These are phyloP conservation scores for Exsudoporus floridanus DNA, from an alignment of 1,284 basidiomycete species.

Conservation along the genomic window DNA sequence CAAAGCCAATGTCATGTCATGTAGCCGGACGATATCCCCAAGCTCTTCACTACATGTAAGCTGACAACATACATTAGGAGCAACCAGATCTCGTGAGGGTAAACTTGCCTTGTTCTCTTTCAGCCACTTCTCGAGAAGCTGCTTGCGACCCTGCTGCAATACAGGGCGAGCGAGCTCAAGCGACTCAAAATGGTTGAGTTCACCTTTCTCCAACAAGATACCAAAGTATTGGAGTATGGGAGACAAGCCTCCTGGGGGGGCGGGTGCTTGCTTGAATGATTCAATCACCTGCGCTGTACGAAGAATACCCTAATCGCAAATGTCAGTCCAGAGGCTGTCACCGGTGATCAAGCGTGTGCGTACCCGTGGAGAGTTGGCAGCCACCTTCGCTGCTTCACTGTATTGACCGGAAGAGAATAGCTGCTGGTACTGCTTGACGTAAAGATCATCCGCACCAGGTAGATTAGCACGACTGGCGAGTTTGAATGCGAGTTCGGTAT, in stretches of 20 bases:
- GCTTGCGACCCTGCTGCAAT: constrained; percentile 94
- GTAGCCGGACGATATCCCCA: constrained; percentile 92
- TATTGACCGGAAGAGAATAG: constrained; percentile 91
- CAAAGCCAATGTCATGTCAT: constrained; percentile 98
- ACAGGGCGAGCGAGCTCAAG: constrained; percentile 96
- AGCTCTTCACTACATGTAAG: constrained; percentile 98
- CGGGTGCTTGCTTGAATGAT: constrained; percentile 94
- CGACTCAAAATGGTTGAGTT: constrained; percentile 96
- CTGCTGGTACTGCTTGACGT: constrained; percentile 93
- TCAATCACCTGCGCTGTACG: constrained; percentile 97
- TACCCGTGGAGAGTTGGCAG: constrained; percentile 94
- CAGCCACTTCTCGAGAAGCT: constrained; percentile 98
- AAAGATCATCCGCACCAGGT: constrained; percentile 97
- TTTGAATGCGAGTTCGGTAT: constrained; percentile 98
- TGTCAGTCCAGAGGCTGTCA: constrained; percentile 6
- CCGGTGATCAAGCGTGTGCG: not conserved
- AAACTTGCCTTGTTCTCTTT: constrained; percentile 93
- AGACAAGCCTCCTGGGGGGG: constrained; percentile 87
- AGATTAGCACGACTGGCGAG: constrained; percentile 96
- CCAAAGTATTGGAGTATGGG: constrained; percentile 99
- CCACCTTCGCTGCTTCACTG: constrained; percentile 97
- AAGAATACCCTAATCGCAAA: constrained; percentile 78
- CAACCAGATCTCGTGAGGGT: not conserved
- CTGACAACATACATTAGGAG: constrained; percentile 41
- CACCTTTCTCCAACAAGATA: constrained; percentile 95